Conservation (phyloP, 2,329 filamentous ascomycete genomes). For the Fusarium marasasianum region DNA sequence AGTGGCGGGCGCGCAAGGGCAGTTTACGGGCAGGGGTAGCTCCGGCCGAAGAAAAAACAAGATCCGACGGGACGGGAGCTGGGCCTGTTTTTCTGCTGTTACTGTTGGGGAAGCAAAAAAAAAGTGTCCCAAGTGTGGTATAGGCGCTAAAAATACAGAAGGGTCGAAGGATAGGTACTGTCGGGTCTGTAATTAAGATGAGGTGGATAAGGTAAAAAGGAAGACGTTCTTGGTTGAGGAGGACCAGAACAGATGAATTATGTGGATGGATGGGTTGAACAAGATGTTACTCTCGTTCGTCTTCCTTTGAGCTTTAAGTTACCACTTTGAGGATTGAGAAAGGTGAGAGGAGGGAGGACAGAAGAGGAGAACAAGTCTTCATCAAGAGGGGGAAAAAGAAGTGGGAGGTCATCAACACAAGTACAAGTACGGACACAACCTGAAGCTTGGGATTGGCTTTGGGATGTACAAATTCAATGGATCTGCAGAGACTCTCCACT, state of each 20-base stretch:
- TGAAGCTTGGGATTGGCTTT: conserved; percentile 11
- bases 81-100: conserved; percentile 20
- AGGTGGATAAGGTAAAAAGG: conserved; percentile 16
- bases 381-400: conserved; percentile 11
- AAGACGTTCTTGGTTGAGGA: conserved; percentile 28
- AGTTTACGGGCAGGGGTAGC: conserved; percentile 39
- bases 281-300: conserved; percentile 17
- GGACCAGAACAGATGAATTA: conserved; percentile 30
- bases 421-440: conserved; percentile 36
- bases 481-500: conserved; percentile 32
- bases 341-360: not conserved
- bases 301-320: conserved; percentile 7
- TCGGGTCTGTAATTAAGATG: conserved; percentile 27
- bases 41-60: conserved; percentile 39
- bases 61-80: conserved; percentile 8
- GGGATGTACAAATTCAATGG: conserved; percentile 35
- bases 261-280: conserved; percentile 15
- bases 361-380: conserved; percentile 3
- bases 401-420: conserved; percentile 36
- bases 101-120: conserved; percentile 31
- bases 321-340: not conserved
- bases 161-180: conserved; percentile 20
- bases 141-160: conserved; percentile 45
- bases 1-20: conserved; percentile 29
- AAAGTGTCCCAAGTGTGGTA: conserved; percentile 33